Evolutionary conservation across 331 rosid genomes (phyloP), one percentile per base, ranked within the genome.

Genomic region (Ulmus americana): DNA sequence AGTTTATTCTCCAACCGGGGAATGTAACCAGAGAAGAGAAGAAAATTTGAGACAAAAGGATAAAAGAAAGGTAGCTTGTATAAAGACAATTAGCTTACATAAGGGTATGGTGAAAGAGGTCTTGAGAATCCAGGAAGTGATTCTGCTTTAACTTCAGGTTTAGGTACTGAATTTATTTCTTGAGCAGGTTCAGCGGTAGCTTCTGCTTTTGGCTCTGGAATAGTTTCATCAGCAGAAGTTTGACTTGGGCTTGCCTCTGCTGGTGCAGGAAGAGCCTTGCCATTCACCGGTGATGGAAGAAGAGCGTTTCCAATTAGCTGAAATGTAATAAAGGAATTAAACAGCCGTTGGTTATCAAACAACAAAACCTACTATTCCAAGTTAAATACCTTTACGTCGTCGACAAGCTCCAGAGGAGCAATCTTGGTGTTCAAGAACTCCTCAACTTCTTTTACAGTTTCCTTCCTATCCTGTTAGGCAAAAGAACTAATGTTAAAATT

Each of bases 271-370:
- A 94, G 97, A 76, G 79, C 59, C 74, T 87, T 87, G 79, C 73
- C 13, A 44, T 51, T 65, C 54, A 70, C 72, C 10, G 90, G 51
- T 38, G 75, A 41, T 49, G 99, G 97, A 54, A 94, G 83, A 72
- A 94, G 77, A 68, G 96, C 97, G 80, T 56, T 73, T 68, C 99
- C 99, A 28, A 94, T 94, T 68, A 84, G 72, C 97, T 94, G 81
- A 76, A 65, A 66, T 69, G 43, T 45, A 11, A 11, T 1, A 7
- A 20, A 16, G 10, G 11, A 9, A 51, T 47, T 18, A 1, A 11
- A 63, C 3, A 47, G 10, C 1, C 6, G 40, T 40, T 12, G 45
- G 67, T 39, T 28, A 1, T 3, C 48, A 73, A 46, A 62, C 61
- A 59, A 60, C 18, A 49, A 55, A 45, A 56, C 2, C 9, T 35